Base-by-base conservation (phyloP, 2,329 filamentous ascomycete species). In the Samsoniella hepiali region DNA sequence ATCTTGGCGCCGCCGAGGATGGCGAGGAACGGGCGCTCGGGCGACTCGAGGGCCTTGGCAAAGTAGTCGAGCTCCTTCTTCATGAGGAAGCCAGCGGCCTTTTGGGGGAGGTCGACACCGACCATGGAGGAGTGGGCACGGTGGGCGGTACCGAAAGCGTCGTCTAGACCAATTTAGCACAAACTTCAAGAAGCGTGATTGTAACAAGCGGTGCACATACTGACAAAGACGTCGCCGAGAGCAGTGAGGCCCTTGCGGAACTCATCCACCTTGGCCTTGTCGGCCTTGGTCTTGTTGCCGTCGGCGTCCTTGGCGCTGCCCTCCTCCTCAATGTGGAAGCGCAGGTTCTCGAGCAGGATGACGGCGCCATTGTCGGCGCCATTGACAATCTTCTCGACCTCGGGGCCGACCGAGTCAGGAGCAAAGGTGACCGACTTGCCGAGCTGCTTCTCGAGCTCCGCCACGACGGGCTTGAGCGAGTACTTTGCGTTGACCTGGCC, bases 61-160 rank as follows among this genome's bases (percentile, higher is more conserved):
- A 99, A 99, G 88, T 99, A 99, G 76, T 99, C 95, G 67, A 99
- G 90, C 81, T 99, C 95, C 85, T 98, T 99, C 90, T 99, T 99
- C 85, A 99, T 93, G 74, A 99, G 88, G 88, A 97, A 99, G 67
- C 95, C 95, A 63, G 94, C 91, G 10, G 95, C 95, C 84, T 97
- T 97, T 79, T 98, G 92, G 70, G 94, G 93, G 56, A 99, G 89
- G 69, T 97, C 88, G 68, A 97, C 86, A 73, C 95, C 95, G 72
- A 99, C 95, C 95, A 99, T 99, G 78, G 94, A 98, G 79, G 93
- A 97, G 87, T 99, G 95, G 56, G 91, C 95, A 77, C 95, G 92
- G 84, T 99, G 95, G 66, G 95, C 95, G 66, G 95, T 99, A 78
- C 95, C 95, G 77, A 99, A 99, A 67, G 96, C 95, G 74, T 99